phyloP scores from a whole-genome alignment of 2,329 filamentous ascomycete species.

The Fusarium sp. region DNA sequence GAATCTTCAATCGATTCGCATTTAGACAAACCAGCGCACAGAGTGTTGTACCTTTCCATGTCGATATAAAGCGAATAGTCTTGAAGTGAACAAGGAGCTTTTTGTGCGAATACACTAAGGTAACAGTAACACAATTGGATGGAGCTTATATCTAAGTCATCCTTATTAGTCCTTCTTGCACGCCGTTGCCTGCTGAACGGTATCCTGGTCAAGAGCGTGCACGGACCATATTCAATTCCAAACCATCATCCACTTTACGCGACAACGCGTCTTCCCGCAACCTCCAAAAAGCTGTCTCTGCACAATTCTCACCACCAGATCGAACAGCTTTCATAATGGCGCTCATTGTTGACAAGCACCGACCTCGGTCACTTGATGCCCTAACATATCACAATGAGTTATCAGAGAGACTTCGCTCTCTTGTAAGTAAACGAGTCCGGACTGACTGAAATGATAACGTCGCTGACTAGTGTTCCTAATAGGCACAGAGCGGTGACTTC shows the following conservation, averaged over 20 bases:
- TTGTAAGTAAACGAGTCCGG: constrained; percentile 74
- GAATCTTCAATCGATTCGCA: constrained; percentile 6
- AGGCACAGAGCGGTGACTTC: constrained; percentile 98
- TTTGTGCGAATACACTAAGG: no score
- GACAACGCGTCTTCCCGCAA: constrained; percentile 52
- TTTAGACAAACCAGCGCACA: background rate
- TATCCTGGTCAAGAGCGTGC: constrained; percentile 9
- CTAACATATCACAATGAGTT: constrained; percentile 91
- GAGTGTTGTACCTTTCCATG: background rate
- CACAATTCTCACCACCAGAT: constrained; percentile 29
- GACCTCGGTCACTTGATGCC: constrained; percentile 78
- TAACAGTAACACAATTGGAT: background rate
- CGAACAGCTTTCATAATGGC: constrained; percentile 62
- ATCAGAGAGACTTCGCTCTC: constrained; percentile 84
- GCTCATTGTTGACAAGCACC: constrained; percentile 78
- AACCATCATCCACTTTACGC: constrained; percentile 54
- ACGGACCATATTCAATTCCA: constrained; percentile 40
- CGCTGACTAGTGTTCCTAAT: constrained; percentile 28
- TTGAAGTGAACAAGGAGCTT: no score
- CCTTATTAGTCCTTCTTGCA: background rate
- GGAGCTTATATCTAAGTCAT: background rate
- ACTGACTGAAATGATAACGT: background rate
- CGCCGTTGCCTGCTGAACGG: constrained; percentile 36
- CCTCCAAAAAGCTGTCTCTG: constrained; percentile 41
- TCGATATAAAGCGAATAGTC: background rate